phyloP scores from a whole-genome alignment of 768 basidiomycete genomes.

The Termitomyces sp. region DNA sequence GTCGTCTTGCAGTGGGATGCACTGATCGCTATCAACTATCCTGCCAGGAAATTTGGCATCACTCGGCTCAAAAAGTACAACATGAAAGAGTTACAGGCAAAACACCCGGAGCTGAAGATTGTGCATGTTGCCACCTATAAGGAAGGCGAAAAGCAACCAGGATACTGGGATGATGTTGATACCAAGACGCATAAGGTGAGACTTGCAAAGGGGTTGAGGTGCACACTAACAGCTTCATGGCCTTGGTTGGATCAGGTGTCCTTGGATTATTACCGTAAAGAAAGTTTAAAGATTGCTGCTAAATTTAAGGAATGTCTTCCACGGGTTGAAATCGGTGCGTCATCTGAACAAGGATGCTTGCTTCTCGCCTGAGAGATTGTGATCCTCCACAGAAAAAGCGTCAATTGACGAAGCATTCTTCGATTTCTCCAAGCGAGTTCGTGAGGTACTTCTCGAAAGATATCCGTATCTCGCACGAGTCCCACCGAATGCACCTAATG shows the following conservation, averaged over 20 bases:
- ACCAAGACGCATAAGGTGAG: constrained; percentile 86
- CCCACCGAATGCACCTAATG: constrained; percentile 62
- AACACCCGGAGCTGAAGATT: constrained; percentile 77
- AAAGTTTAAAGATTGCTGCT: constrained; percentile 80
- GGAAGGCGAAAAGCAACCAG: constrained; percentile 81
- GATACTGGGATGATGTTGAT: constrained; percentile 89
- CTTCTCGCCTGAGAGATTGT: neutral
- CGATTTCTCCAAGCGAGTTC: constrained; percentile 81
- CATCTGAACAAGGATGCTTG: neutral
- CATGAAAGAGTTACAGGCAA: constrained; percentile 71
- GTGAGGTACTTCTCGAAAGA: constrained; percentile 62
- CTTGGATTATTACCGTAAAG: constrained; percentile 86
- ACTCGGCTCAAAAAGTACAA: constrained; percentile 74
- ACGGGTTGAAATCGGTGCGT: constrained; percentile 72
- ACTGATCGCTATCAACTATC: constrained; percentile 93
- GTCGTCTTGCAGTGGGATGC: constrained; percentile 87
- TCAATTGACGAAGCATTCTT: constrained; percentile 98
- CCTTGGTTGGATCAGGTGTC: constrained; percentile 56
- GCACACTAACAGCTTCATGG: neutral
- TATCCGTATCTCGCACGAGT: constrained; percentile 73
- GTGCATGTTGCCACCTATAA: constrained; percentile 96
- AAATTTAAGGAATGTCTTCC: constrained; percentile 79
- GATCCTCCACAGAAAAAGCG: constrained; percentile 70
- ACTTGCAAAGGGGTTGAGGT: neutral
- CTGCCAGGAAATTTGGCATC: constrained; percentile 89